These are phyloP conservation scores for Coemansia sp. DNA, from an alignment of 192 early-diverging fungal genomes.

Conservation along the genomic window DNA sequence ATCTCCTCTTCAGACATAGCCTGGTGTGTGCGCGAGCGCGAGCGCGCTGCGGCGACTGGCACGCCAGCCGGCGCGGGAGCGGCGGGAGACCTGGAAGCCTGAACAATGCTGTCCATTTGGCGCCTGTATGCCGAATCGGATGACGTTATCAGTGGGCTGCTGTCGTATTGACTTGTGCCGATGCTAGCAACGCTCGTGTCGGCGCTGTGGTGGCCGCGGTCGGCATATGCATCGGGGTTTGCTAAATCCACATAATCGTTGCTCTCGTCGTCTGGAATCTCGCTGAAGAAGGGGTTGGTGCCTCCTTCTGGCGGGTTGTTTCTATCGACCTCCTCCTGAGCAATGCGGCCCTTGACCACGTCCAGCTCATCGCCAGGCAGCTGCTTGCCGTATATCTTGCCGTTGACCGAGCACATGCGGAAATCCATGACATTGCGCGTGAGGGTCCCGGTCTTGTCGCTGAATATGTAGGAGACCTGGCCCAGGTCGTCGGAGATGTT, in stretches of 20 bases:
- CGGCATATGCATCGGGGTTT: not conserved
- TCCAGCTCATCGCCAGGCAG: conserved; percentile 68
- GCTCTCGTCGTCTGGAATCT: conserved; percentile 38
- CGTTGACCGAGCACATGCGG: conserved; percentile 87
- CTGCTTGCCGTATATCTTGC: conserved; percentile 80
- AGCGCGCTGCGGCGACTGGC: conserved; percentile 23
- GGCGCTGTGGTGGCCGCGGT: conserved; percentile 22
- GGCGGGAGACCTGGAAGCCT: not conserved
- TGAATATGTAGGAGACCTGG: conserved; percentile 95
- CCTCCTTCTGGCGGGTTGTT: conserved; percentile 52
- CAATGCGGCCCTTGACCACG: conserved; percentile 53
- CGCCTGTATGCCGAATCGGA: conserved; percentile 21
- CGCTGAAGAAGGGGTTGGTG: conserved; percentile 39
- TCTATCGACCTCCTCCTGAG: conserved; percentile 58
- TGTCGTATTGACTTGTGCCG: conserved; percentile 48
- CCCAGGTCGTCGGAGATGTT: conserved; percentile 95
- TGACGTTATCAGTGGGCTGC: conserved; percentile 45
- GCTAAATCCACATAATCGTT: not conserved
- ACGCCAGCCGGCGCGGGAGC: conserved; percentile 12
- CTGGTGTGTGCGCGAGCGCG: conserved; percentile 39
- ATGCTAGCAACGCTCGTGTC: conserved; percentile 32
- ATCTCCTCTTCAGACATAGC: conserved; percentile 28
- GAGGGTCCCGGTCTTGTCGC: conserved; percentile 95
- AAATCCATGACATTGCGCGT: conserved; percentile 97
- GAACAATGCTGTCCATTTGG: not conserved